phyloP scores from a whole-genome alignment of 176 grass and related monocot species.

The Melocanna baccifera region DNA sequence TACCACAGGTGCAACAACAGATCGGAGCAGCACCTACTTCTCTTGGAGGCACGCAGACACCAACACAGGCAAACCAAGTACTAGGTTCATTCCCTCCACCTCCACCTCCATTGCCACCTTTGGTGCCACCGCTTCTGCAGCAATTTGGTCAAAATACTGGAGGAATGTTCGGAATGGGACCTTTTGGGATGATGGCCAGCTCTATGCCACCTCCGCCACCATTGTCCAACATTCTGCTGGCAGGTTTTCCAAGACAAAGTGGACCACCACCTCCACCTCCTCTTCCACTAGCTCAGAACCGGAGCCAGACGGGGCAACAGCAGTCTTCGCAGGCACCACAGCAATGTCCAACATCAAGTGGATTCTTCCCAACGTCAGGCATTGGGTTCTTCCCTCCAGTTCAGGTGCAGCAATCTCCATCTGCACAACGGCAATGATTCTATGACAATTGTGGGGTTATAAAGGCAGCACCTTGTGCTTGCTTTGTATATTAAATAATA shows the following conservation, averaged over 20 bases:
- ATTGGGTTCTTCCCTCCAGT: conserved; percentile 66
- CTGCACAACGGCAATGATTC: conserved; percentile 65
- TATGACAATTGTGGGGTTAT: conserved; percentile 5
- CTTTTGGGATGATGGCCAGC: conserved; percentile 49
- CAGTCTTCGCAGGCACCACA: conserved; percentile 53
- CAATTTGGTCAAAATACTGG: conserved; percentile 57
- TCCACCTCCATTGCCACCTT: conserved; percentile 54
- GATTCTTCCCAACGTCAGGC: conserved; percentile 63
- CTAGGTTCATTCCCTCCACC: conserved; percentile 51
- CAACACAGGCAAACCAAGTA: conserved; percentile 34
- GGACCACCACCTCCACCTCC: conserved; percentile 45
- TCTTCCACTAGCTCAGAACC: conserved; percentile 41
- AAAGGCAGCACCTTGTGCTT: conserved; percentile 40
- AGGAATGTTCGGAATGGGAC: conserved; percentile 44
- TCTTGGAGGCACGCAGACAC: conserved; percentile 33
- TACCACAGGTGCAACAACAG: conserved; percentile 41
- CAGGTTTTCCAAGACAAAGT: conserved; percentile 47
- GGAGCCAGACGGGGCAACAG: conserved; percentile 62
- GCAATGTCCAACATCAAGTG: conserved; percentile 43
- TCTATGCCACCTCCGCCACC: conserved; percentile 58
- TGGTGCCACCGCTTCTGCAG: conserved; percentile 56
- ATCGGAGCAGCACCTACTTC: conserved; percentile 38
- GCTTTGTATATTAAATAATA: conserved; percentile 60
- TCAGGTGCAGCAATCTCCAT: conserved; percentile 71
- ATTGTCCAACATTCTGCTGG: conserved; percentile 30